Conservation (phyloP, 2,329 filamentous ascomycete genomes). For the Exophiala sp. region DNA sequence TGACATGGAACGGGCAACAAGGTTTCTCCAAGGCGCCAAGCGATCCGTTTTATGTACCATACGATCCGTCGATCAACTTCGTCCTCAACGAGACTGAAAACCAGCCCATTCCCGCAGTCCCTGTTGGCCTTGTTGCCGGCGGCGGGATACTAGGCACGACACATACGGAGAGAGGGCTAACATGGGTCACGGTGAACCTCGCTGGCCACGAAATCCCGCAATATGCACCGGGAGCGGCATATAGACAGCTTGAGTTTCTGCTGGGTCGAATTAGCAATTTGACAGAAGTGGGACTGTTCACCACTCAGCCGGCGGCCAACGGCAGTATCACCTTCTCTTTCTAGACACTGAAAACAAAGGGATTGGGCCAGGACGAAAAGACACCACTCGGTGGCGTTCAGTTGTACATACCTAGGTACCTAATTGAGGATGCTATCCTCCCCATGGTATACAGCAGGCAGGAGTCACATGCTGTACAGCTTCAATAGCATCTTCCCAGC, state of each 20-base stretch:
- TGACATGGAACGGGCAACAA: conserved; percentile 48
- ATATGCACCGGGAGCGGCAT: conserved; percentile 62
- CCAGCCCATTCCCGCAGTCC: conserved; percentile 30
- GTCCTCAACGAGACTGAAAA: conserved; percentile 24
- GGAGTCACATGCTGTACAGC: too few species aligned
- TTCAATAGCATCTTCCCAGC: too few species aligned
- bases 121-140: conserved; percentile 35
- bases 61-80: conserved; percentile 39
- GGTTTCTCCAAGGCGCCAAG: conserved; percentile 43
- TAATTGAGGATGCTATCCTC: too few species aligned
- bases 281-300: conserved; percentile 17
- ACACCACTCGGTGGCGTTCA: too few species aligned
- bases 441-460: too few species aligned
- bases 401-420: too few species aligned
- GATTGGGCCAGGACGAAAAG: too few species aligned
- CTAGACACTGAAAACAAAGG: not conserved
- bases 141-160: conserved; percentile 40
- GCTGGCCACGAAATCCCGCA: conserved; percentile 47
- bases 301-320: conserved; percentile 20
- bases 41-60: conserved; percentile 39
- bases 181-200: conserved; percentile 33
- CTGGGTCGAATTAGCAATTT: conserved; percentile 52
- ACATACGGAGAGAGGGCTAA: conserved; percentile 42
- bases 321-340: conserved; percentile 10
- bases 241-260: conserved; percentile 68